Conservation (phyloP, 1,284 basidiomycete species). For the Xanthoconium separans region DNA sequence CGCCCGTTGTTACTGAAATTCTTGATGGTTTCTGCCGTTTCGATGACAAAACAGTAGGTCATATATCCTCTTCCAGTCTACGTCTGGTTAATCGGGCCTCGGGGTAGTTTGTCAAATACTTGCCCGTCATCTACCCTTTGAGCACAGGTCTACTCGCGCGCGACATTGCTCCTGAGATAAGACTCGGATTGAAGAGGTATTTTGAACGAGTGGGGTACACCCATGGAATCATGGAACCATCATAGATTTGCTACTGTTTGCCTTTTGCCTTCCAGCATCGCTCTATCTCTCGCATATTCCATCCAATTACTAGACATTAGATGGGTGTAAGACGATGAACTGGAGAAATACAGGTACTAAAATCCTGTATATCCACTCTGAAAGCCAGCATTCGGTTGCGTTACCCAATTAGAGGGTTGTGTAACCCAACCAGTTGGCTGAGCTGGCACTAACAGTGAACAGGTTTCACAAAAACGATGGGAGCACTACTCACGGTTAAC, state of each 20-base stretch:
- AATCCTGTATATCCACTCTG: constrained; percentile 44
- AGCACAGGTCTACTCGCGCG: constrained; percentile 79
- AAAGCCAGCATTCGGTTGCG: constrained; percentile 30
- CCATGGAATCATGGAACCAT: constrained; percentile 69
- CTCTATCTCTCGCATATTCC: constrained; percentile 36
- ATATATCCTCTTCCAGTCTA: neutral
- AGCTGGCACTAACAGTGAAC: constrained; percentile 38
- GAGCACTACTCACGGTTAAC: constrained; percentile 43
- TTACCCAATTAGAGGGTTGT: constrained; percentile 33
- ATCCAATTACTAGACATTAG: constrained; percentile 27
- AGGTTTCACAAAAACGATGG: neutral
- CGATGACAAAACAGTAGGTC: constrained; percentile 82
- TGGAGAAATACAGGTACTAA: constrained; percentile 33
- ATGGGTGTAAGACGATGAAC: constrained; percentile 18
- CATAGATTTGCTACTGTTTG: constrained; percentile 32
- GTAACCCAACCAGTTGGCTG: constrained; percentile 59
- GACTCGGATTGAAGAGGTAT: constrained; percentile 74
- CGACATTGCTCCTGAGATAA: constrained; percentile 79
- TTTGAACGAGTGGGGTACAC: constrained; percentile 75
- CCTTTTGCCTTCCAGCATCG: constrained; percentile 5
- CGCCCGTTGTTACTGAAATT: constrained; percentile 94
- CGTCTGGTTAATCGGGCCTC: constrained; percentile 8
- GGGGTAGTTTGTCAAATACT: constrained; percentile 79
- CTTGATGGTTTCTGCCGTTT: constrained; percentile 88
- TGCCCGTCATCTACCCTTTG: constrained; percentile 86